These are phyloP conservation scores for Phytopythium vexans DNA, from an alignment of 352 stramenopile genomes.

Conservation along the genomic window DNA sequence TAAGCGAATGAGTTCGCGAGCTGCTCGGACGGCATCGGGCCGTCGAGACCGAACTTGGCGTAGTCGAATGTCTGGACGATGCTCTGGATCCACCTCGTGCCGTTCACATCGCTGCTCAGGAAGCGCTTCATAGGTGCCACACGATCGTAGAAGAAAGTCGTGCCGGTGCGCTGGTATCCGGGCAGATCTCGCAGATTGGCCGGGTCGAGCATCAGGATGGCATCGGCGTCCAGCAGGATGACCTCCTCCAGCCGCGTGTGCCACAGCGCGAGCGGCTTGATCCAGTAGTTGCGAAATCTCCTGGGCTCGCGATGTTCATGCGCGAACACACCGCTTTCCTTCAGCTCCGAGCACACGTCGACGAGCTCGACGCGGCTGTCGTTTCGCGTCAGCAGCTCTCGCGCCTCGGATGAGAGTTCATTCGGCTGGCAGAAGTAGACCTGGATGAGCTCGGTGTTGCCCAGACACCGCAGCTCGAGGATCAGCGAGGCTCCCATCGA, in stretches of 20 bases:
- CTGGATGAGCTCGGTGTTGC: slow-evolving; percentile 28
- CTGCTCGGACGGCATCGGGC: slow-evolving; percentile 28
- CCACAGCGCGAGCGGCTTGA: slow-evolving; percentile 57
- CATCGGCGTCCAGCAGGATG: slow-evolving; percentile 60
- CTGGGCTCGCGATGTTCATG: slow-evolving; percentile 14
- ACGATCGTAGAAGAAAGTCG: slow-evolving; percentile 69
- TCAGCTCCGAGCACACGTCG: slow-evolving; percentile 50
- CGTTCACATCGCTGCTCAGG: slow-evolving; percentile 20
- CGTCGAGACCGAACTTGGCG: slow-evolving; percentile 25
- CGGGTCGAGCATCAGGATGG: slow-evolving; percentile 38
- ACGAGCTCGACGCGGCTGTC: slow-evolving; percentile 57
- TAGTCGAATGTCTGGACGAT: slow-evolving; percentile 48
- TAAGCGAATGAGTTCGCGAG: slow-evolving; percentile 39
- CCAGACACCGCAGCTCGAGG: slow-evolving; percentile 33
- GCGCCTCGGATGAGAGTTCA: slow-evolving; percentile 33
- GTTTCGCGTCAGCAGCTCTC: slow-evolving; percentile 29
- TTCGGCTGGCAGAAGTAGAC: slow-evolving; percentile 19
- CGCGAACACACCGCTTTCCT: slow-evolving; percentile 18
- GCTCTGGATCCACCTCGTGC: slow-evolving; percentile 29
- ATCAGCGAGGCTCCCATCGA: slow-evolving; percentile 56
- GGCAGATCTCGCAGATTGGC: slow-evolving; percentile 26
- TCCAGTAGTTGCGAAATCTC: slow-evolving; percentile 55
- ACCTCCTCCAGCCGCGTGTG: slow-evolving; percentile 45
- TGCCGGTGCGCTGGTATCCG: slow-evolving; percentile 41
- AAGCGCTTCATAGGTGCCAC: slow-evolving; percentile 35